Base-by-base conservation (phyloP, 768 basidiomycete genomes). In the Psilocybe cyanescens region DNA sequence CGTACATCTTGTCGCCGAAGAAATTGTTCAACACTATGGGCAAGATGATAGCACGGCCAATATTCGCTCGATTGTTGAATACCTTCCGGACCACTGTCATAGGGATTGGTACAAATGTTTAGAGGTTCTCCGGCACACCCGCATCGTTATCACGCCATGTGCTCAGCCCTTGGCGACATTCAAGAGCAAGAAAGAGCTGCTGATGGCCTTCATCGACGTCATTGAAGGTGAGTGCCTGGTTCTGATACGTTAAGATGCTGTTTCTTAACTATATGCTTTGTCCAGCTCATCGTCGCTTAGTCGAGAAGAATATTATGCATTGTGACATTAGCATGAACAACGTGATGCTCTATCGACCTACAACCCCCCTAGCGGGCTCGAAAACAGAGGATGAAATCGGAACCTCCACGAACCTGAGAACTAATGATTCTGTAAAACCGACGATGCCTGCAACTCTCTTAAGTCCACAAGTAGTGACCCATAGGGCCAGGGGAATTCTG, bases 271-370 rank as follows among this genome's bases (percentile, higher is more conserved):
- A 24, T 24, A 24, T 24, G 24, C n/a, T 28, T 7, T 28, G 29
- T n/a, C 2, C 12, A 61, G 60, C 55, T 16, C 54, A 56, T 45
- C 9, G 14, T 12, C 47, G 46, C 24, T 31, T 61, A n/a, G 44
- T 45, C 8, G 35, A 16, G 33, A 55, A 63, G 37, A 51, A 46
- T 1, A 65, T 72, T 28, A 61, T 72, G 16, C 70, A 72, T 50
- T 61, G 68, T 9, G 70, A 72, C 52, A 65, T 72, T 45, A 69
- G 67, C 49, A 44, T 67, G 33, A 58, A 57, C n/a, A 72, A 72
- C 33, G 60, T 70, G 29, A 64, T 68, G 19, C 58, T 71, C 4
- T 35, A 56, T 60, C 41, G 33, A 11, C 33, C 33, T 1, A 6
- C 11, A 11, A 35, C 33, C 33, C 7, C 33, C 6, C 7, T 7